Conservation (phyloP, 257 asterid genomes). For the Jaltomata sinuosa region DNA sequence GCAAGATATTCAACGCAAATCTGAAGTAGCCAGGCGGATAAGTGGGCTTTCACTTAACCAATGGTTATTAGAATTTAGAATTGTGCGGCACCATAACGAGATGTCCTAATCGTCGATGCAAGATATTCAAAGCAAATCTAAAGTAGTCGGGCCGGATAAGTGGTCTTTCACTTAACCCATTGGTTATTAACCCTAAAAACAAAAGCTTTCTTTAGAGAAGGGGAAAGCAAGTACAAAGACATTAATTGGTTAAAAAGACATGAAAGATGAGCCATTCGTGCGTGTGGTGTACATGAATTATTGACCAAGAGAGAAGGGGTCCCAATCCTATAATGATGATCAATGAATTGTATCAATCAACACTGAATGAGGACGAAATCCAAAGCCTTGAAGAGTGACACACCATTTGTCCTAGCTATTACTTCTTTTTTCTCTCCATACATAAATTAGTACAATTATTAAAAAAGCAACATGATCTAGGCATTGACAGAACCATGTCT, state of each 20-base stretch:
- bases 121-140: neutral
- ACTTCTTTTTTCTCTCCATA: neutral
- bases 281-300: constrained; percentile 7
- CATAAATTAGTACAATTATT: neutral
- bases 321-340: neutral
- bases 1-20: neutral
- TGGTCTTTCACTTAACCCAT: neutral
- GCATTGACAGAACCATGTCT: neutral
- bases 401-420: neutral
- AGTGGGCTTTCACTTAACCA: neutral
- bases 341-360: neutral
- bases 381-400: neutral
- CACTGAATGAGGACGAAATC: neutral
- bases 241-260: neutral
- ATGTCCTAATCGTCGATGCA: neutral
- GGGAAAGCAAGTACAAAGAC: neutral
- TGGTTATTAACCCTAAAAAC: neutral
- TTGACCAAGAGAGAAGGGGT: neutral
- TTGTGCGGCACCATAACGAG: neutral
- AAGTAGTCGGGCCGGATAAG: neutral
- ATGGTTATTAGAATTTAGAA: neutral
- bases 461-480: neutral
- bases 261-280: neutral
- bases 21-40: neutral
- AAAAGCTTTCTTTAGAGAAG: neutral